phyloP scores from a whole-genome alignment of 1,284 basidiomycete genomes.

The Ceratobasidium sp. region DNA sequence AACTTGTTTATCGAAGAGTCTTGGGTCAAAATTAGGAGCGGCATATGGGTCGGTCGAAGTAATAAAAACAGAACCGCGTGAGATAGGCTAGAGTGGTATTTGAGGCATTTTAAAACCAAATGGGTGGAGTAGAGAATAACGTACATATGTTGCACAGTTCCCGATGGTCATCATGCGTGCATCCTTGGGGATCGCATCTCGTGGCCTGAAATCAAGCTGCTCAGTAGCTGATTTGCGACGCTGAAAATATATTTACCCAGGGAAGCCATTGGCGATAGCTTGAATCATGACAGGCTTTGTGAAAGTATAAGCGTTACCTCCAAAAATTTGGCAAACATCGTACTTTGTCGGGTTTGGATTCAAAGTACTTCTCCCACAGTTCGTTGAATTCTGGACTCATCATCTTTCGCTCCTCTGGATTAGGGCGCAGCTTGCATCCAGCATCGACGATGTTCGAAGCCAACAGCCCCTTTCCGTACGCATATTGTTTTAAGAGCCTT shows the following conservation, averaged over 20 bases:
- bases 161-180: slow-evolving; percentile 35
- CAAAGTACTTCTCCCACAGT: slow-evolving; percentile 37
- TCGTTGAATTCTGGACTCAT: slow-evolving; percentile 9
- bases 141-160: slow-evolving; percentile 28
- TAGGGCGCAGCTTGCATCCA: slow-evolving; percentile 40
- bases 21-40: slow-evolving; percentile 28
- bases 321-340: not conserved
- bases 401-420: slow-evolving; percentile 17
- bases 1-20: slow-evolving; percentile 24
- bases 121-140: not conserved
- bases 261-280: slow-evolving; percentile 24
- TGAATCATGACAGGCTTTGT: slow-evolving; percentile 40
- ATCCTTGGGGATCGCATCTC: slow-evolving; percentile 25
- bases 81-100: slow-evolving; percentile 8
- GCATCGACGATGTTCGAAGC: slow-evolving; percentile 31
- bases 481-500: not conserved
- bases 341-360: slow-evolving; percentile 38
- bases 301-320: not conserved
- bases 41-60: slow-evolving; percentile 43
- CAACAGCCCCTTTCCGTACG: slow-evolving; percentile 23
- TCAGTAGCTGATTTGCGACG: not conserved
- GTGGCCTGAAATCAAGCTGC: not conserved
- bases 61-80: slow-evolving; percentile 30
- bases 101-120: too few species aligned
- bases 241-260: slow-evolving; percentile 19